A percentile compares a stretch with the other conserved stretches of the same genome.
Evolutionary conservation across 345 rosid genomes (phyloP).

Genomic region (Linum lewisii): DNA sequence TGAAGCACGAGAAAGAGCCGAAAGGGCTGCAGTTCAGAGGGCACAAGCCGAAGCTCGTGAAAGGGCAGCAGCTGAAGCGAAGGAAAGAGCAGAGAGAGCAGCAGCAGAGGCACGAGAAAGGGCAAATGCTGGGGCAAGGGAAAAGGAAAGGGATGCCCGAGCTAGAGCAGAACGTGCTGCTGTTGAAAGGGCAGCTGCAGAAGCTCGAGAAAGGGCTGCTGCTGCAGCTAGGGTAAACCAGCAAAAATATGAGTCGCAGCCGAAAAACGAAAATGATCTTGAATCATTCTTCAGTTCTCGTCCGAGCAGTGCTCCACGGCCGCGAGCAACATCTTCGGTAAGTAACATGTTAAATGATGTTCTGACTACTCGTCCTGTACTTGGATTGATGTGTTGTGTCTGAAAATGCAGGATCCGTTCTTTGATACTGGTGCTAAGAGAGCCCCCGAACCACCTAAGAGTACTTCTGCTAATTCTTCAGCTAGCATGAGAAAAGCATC

Average conservation of each 20-base stretch:
- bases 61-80: constrained; percentile 83
- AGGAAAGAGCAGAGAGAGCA: constrained; percentile 74
- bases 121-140: constrained; percentile 52
- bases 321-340: constrained; percentile 56
- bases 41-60: constrained; percentile 97
- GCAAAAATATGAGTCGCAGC: constrained; percentile 28
- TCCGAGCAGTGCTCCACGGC: constrained; percentile 82
- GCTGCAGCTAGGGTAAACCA: constrained; percentile 49
- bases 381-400: constrained; percentile 13
- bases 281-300: constrained; percentile 82
- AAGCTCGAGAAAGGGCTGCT: constrained; percentile 35
- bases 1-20: constrained; percentile 85
- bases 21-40: constrained; percentile 85
- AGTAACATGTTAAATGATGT: constrained; percentile 23
- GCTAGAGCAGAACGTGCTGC: constrained; percentile 76
- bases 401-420: constrained; percentile 57
- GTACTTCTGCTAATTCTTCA: constrained; percentile 42
- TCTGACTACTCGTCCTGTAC: background rate
- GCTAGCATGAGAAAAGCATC: constrained; percentile 71
- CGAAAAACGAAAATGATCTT: constrained; percentile 63
- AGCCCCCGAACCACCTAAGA: constrained; percentile 56
- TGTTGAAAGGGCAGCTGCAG: constrained; percentile 43
- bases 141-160: constrained; percentile 41
- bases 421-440: constrained; percentile 59
- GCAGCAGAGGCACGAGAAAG: constrained; percentile 87